phyloP scores from a whole-genome alignment of 2,329 filamentous ascomycete species.

The Phialemoniopsis sp. region DNA sequence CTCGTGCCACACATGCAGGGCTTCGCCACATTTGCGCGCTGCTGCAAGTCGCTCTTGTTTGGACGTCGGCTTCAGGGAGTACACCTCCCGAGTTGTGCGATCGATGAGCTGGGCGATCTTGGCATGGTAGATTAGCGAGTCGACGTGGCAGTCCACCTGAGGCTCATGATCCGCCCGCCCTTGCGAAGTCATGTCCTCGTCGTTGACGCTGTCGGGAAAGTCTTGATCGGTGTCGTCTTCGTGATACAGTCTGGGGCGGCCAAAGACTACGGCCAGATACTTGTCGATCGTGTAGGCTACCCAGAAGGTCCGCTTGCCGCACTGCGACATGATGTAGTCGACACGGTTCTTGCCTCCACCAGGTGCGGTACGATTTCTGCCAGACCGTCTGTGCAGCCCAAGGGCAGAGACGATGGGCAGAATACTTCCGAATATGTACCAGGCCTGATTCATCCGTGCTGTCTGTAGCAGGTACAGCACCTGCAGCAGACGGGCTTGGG shows the following conservation, averaged over 20 bases:
- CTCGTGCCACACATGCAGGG: slow-evolving; percentile 32
- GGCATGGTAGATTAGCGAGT: slow-evolving; percentile 39
- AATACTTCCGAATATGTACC: slow-evolving; percentile 54
- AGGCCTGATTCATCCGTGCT: slow-evolving; percentile 55
- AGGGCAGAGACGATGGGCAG: slow-evolving; percentile 45
- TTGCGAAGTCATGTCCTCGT: slow-evolving; percentile 48
- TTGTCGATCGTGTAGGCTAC: slow-evolving; percentile 58
- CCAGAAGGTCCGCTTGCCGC: slow-evolving; percentile 57
- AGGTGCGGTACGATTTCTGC: slow-evolving; percentile 12
- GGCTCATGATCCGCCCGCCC: slow-evolving; percentile 22
- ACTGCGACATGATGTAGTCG: slow-evolving; percentile 44
- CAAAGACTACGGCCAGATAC: slow-evolving; percentile 60
- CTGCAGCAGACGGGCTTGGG: slow-evolving; percentile 51
- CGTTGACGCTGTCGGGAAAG: slow-evolving; percentile 50
- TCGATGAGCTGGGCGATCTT: slow-evolving; percentile 35
- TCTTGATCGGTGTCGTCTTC: slow-evolving; percentile 62
- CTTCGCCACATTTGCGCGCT: slow-evolving; percentile 28
- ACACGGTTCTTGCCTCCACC: slow-evolving; percentile 9
- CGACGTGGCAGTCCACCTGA: slow-evolving; percentile 42
- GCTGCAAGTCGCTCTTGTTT: slow-evolving; percentile 27
- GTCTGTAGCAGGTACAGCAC: slow-evolving; percentile 55
- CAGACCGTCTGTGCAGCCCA: slow-evolving; percentile 23
- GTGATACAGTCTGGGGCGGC: slow-evolving; percentile 55
- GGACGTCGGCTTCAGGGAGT: slow-evolving; percentile 28
- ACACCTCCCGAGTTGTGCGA: slow-evolving; percentile 31